phyloP scores from a whole-genome alignment of 2,329 filamentous ascomycete species.

The Fusarium siculi region DNA sequence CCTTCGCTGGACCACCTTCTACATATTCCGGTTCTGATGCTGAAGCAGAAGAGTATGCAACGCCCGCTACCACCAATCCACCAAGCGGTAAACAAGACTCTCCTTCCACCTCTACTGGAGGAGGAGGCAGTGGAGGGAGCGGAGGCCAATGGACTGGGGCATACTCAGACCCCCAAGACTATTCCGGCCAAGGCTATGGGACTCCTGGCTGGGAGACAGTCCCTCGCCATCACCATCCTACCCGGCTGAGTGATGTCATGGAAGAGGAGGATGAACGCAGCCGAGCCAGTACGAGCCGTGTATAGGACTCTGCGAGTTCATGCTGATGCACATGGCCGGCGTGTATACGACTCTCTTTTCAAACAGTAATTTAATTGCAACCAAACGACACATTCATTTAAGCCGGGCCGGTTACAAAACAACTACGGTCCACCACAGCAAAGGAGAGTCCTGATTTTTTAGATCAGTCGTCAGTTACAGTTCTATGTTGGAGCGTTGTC shows the following conservation, averaged over 20 bases:
- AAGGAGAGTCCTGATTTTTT: slow-evolving; percentile 5
- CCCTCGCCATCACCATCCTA: slow-evolving; percentile 86
- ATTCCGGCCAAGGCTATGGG: slow-evolving; percentile 73
- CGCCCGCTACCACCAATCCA: slow-evolving; percentile 57
- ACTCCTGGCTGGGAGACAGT: slow-evolving; percentile 80
- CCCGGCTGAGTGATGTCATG: slow-evolving; percentile 86
- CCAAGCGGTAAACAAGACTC: slow-evolving; percentile 50
- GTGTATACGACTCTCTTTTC: slow-evolving; percentile 29
- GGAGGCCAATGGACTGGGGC: slow-evolving; percentile 55
- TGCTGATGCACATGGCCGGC: slow-evolving; percentile 14
- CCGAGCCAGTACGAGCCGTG: slow-evolving; percentile 74
- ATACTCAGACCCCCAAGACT: slow-evolving; percentile 65
- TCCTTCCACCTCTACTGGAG: slow-evolving; percentile 44
- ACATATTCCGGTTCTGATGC: slow-evolving; percentile 61
- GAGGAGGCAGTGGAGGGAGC: slow-evolving; percentile 53
- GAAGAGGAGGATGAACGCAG: slow-evolving; percentile 87
- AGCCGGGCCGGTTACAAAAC: slow-evolving; percentile 2
- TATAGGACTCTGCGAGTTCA: slow-evolving; percentile 42
- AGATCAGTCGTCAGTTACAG: slow-evolving; percentile 13
- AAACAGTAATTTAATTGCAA: slow-evolving; percentile 27
- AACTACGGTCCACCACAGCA: slow-evolving; percentile 3
- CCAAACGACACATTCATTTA: slow-evolving; percentile 10
- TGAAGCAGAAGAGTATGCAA: slow-evolving; percentile 68
- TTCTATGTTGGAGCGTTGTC: slow-evolving; percentile 29
- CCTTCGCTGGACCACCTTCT: slow-evolving; percentile 59